Conservation (phyloP, 2,329 filamentous ascomycete genomes). For the Epichloe festucae region DNA sequence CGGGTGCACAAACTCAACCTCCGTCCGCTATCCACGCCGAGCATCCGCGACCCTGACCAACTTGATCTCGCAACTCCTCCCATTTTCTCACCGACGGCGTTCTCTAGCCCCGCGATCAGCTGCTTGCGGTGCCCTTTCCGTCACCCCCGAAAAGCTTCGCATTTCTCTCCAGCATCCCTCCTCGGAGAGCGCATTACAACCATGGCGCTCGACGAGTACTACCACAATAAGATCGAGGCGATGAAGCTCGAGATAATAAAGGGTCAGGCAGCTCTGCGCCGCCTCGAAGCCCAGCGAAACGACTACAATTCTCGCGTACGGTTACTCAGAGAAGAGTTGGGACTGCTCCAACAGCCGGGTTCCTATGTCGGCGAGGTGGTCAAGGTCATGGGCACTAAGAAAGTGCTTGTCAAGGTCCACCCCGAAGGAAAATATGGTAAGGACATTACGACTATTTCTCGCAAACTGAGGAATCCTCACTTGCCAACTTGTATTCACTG, state of each 20-base stretch:
- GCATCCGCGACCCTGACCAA: background rate
- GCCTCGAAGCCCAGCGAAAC: constrained; percentile 94
- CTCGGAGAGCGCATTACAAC: constrained; percentile 16
- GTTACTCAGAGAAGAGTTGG: constrained; percentile 86
- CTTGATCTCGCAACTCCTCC: background rate
- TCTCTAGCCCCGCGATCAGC: background rate
- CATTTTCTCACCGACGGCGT: background rate
- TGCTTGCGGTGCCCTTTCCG: background rate
- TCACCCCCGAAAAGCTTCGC: no score
- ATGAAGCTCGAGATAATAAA: constrained; percentile 99
- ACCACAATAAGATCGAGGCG: constrained; percentile 99
- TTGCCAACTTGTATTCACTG: background rate
- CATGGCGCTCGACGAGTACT: constrained; percentile 99
- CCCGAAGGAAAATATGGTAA: constrained; percentile 98
- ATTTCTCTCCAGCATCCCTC: background rate
- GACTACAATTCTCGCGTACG: constrained; percentile 98
- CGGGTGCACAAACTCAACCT: background rate
- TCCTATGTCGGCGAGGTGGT: constrained; percentile 99
- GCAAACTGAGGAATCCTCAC: no score
- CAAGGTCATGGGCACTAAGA: constrained; percentile 99
- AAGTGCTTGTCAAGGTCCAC: constrained; percentile 97
- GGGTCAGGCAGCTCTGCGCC: constrained; percentile 85
- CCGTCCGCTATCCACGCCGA: background rate
- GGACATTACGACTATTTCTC: constrained; percentile 13
- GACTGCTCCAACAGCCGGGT: constrained; percentile 88